Evolutionary conservation across 345 rosid species (phyloP), one percentile per base, ranked within the genome.

Genomic region (Combretum micranthum): DNA sequence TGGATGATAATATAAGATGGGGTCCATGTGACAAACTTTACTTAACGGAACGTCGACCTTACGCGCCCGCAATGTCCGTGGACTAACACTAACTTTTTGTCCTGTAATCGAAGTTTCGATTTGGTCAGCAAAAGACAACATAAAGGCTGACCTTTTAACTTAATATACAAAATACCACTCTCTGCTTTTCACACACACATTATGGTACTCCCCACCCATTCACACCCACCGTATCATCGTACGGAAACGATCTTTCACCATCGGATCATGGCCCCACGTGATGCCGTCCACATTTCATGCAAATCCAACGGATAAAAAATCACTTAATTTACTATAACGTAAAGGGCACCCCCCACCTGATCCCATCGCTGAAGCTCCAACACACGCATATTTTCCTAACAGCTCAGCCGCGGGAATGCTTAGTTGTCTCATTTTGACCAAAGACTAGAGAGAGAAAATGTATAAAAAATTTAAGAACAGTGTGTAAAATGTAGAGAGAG

Each of bases 351-450:
- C 18, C 20, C 20, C 52, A 50, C 52, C 20, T 11, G 52, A 50
- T 50, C 14, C 20, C 56, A 15, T 22, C 55, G 23, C n/a, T 21
- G 47, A 48, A 19, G 15, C 44, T 15, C 44, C 37, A 22, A 39
- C 18, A 46, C 16, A 37, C n/a, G 8, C n/a, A 16, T 44, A 7
- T 19, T 12, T 20, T 44, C 46, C 20, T 19, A 57, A 14, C 17
- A 21, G 6, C 18, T 20, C n/a, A 23, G 43, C 64, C 59, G 63
- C 53, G 58, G 69, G 39, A 58, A 37, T 16, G 18, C 17, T 9
- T 45, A 9, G 59, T 12, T 18, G 64, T 39, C 59, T 2, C 49
- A 59, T 59, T 59, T 66, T 66, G 70, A 59, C 69, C 63, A 54
- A 43, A 17, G 63, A 65, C 58, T 20, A 22, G n/a, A 23, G 44